A percentile compares a stretch with the other conserved stretches of the same genome.
phyloP scores from a whole-genome alignment of 2,329 filamentous ascomycete genomes.

The Claviceps sp. region DNA sequence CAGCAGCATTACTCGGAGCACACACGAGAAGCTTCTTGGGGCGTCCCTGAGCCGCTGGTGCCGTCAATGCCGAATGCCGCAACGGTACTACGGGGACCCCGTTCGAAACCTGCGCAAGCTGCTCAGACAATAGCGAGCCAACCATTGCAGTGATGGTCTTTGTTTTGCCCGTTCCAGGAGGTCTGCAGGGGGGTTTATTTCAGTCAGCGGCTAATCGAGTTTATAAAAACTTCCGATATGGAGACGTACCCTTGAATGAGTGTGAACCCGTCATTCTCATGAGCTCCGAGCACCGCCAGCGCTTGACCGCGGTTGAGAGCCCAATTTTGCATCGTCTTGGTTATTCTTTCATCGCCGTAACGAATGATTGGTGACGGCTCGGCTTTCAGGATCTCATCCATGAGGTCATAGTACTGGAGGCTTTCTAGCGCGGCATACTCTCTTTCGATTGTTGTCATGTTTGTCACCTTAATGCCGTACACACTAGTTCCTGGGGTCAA shows the following conservation, averaged over 20 bases:
- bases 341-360: conserved; percentile 62
- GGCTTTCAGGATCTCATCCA: conserved; percentile 79
- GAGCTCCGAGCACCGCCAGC: conserved; percentile 78
- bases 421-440: conserved; percentile 88
- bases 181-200: conserved; percentile 30
- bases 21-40: conserved; percentile 86
- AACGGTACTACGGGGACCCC: conserved; percentile 18
- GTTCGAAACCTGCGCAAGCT: conserved; percentile 20
- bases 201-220: conserved; percentile 16
- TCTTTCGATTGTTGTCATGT: conserved; percentile 86
- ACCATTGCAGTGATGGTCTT: conserved; percentile 98
- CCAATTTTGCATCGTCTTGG: conserved; percentile 61
- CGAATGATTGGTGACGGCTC: conserved; percentile 79
- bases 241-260: conserved; percentile 67
- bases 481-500: conserved; percentile 59
- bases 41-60: conserved; percentile 16
- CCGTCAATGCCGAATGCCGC: conserved; percentile 13
- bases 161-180: conserved; percentile 93
- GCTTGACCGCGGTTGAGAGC: conserved; percentile 80
- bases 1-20: conserved; percentile 95
- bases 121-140: conserved; percentile 51
- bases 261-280: conserved; percentile 94
- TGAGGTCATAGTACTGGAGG: conserved; percentile 89
- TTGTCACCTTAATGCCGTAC: conserved; percentile 71
- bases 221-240: not conserved